Evolutionary conservation across 116 monocot species (phyloP).

Genomic region (Trichopus zeylanicus): DNA sequence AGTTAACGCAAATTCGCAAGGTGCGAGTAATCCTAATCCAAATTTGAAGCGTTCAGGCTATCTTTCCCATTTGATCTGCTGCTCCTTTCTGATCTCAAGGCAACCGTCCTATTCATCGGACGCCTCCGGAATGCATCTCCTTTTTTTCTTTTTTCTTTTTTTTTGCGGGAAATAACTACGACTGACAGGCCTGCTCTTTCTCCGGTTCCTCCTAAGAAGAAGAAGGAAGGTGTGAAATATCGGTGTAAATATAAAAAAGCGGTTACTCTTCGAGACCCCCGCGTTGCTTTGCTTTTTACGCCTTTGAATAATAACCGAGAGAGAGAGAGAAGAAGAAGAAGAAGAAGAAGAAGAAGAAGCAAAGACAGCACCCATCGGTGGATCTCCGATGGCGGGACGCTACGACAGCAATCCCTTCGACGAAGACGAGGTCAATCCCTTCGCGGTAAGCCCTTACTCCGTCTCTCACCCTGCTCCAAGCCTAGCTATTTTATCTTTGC

Average conservation of each 20-base stretch:
- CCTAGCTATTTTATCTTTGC: not conserved
- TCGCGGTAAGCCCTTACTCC: constrained; percentile 40
- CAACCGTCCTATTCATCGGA: not conserved
- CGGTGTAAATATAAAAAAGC: not conserved
- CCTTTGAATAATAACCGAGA: not conserved
- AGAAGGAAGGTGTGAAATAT: no score
- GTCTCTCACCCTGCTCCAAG: not conserved
- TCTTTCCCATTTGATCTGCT: no score
- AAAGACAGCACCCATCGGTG: not conserved
- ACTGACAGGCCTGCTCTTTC: no score
- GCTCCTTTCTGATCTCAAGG: not conserved
- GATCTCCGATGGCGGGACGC: constrained; percentile 49
- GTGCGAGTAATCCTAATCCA: no score
- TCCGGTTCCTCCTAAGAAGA: no score
- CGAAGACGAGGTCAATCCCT: constrained; percentile 80
- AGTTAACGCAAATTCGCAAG: no score
- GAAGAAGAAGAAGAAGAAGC: not conserved
- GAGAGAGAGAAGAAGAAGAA: not conserved
- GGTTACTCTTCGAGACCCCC: not conserved
- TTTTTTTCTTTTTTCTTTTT: no score
- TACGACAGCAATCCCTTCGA: constrained; percentile 75
- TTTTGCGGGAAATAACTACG: no score
- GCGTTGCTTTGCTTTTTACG: not conserved
- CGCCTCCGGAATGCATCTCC: no score
- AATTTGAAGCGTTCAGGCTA: no score